Base-by-base conservation (phyloP, 2,329 filamentous ascomycete species). In the Aspergillus candidus region DNA sequence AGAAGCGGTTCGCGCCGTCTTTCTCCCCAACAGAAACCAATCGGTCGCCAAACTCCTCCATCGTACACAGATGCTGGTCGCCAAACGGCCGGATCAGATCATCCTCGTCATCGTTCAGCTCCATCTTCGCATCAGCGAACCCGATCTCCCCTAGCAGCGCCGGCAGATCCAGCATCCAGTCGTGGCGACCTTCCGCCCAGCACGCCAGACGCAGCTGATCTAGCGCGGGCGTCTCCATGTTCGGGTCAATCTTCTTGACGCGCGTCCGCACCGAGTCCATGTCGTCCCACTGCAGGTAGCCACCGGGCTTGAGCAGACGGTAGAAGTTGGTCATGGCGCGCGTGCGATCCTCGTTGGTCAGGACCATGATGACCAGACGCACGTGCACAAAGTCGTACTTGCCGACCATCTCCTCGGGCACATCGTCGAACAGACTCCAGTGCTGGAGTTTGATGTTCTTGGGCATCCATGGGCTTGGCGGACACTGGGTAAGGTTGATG, bases 211-310 rank as follows among this genome's bases (percentile, higher is more conserved):
- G 44, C 7, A 58, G 38, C 41, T 53, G 44, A 8, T 58, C 48
- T 4, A 57, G 38, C 11, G 50, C 49, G 18, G 45, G 40, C 2
- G 51, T 46, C 2, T 34, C 18, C 4, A 44, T 29, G 35, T 38
- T 45, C 3, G 32, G 14, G 27, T 54, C 40, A 4, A 35, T 32
- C 37, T 48, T 53, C 40, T 48, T 44, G 14, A 55, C 35, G 22
- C 46, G 35, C 32, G 45, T 56, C 36, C 51, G 35, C 58, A 46
- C 44, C 22, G 41, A 52, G 33, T 60, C 46, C 30, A 61, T 44
- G 14, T 60, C 58, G 34, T 62, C 58, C 59, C 60, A 62, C 44
- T 62, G 58, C 8, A 62, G 47, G 39, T 54, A 59, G 1, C 60
- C 60, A 8, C 58, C 58, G 0, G 56, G 58, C 31, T 57, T 56